Evolutionary conservation across 164 flowering plant species (phyloP), one percentile per base, ranked within the genome.

Genomic region (Santalum album): DNA sequence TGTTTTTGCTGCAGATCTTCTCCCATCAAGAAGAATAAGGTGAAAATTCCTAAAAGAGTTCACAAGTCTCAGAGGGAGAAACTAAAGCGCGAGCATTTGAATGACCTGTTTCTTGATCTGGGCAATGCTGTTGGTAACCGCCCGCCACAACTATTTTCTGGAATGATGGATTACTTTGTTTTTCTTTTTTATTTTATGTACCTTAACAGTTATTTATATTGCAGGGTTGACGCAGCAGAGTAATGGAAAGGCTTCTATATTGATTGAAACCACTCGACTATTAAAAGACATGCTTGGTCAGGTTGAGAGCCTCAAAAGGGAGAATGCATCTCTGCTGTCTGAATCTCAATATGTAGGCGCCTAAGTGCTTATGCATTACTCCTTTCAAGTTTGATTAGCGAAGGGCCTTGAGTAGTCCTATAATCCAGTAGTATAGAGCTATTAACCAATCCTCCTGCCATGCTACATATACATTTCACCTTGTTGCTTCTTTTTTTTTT

Each of bases 61-160:
- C 82, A 82, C 72, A 90, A 90, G 71, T 81, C 98, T 50, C 91
- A 76, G 65, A 79, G 98, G 72, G 98, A 90, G 77, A 90, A 80
- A 61, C 36, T 73, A 68, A 90, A 90, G 68, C 86, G 96, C 34
- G 95, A 87, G 57, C 82, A 82, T 26, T 69, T 84, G 69, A 86
- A 87, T 70, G 92, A 82, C 15, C 81, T 83, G 34, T 90, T 90
- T 44, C 67, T 72, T 43, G 84, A 78, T 26, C 70, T 90, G 15
- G 83, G 72, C 38, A 63, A 65, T 66, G 71, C 78, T 42, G 81
- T 90, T 44, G 98, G 96, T 87, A 81, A 69, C 2, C 59, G 54
- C 34, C 34, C 4, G 34, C n/a, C n/a, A n/a, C n/a, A n/a, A n/a
- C n/a, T n/a, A n/a, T n/a, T n/a, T 42, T 42, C n/a, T 42, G 45